Evolutionary conservation across 345 rosid species (phyloP), one percentile per base, ranked within the genome.

Genomic region (Syzygium oleosum): DNA sequence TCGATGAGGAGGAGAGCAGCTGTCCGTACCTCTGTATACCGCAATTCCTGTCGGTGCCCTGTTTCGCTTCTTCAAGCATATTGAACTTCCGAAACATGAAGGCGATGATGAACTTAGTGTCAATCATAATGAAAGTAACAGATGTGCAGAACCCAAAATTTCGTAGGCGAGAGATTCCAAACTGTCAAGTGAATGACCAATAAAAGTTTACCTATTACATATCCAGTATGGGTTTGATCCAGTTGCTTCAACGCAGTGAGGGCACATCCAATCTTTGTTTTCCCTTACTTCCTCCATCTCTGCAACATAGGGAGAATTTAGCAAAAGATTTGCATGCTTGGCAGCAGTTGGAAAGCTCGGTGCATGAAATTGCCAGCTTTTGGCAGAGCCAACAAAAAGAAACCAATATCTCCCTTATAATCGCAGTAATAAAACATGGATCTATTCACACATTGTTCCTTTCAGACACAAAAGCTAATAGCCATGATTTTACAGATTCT

Each of bases 231-330:
- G 92, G 2, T 89, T 91, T 51, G 56, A 54, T 87, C 94, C 92
- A 88, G 84, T 88, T 59, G 90, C 91, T 90, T 92, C 94, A 61
- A 92, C 85, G 88, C 92, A 92, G 85, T 91, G 92, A 88, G 92
- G 94, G 85, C 94, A 92, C 92, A 88, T 90, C 94, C 92, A 92
- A 25, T 91, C 86, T 88, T 90, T 91, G 55, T 91, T 87, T 87
- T 90, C 88, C 55, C 88, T 90, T 55, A 89, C 93, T 49, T 90
- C 91, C 49, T 92, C 94, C 52, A 91, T 56, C 84, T 92, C 92
- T 91, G 85, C 22, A 73, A 38, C 83, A 73, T 73, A 19, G 49
- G 83, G 49, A 73, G 27, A 73, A 22, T 73, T 73, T 38, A 73
- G 83, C 3, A 73, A 38, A 73, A 9, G 25, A 41, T 73, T 73